Conservation (phyloP, 441 rosid genomes). For the Lepidium campestre region DNA sequence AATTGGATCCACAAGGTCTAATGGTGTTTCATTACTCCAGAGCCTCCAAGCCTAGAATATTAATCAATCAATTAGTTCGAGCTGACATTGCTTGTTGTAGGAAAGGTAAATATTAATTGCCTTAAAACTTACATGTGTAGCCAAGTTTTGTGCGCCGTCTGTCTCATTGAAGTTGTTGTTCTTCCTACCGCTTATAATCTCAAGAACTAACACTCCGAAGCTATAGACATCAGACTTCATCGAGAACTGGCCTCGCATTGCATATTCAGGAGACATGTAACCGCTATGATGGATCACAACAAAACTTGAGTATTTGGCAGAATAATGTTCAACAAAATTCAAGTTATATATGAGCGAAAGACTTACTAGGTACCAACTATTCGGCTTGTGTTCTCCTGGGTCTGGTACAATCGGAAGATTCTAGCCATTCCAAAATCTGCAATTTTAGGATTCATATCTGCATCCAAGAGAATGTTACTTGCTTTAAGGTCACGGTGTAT, state of each 20-base stretch:
- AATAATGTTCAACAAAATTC: neutral
- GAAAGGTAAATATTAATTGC: no score
- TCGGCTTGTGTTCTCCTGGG: slow-evolving; percentile 28
- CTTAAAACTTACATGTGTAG: no score
- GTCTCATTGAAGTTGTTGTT: neutral
- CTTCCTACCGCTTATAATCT: slow-evolving; percentile 35
- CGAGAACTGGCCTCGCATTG: slow-evolving; percentile 33
- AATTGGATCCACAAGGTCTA: no score
- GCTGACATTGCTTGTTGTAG: no score
- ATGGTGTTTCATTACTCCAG: no score
- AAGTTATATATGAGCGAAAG: neutral
- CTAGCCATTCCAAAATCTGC: slow-evolving; percentile 58
- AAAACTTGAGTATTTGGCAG: neutral
- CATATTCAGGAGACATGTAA: slow-evolving; percentile 42
- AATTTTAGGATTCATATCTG: slow-evolving; percentile 37
- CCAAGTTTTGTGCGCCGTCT: no score
- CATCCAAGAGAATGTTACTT: slow-evolving; percentile 38
- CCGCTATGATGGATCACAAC: slow-evolving; percentile 26
- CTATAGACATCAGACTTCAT: slow-evolving; percentile 41
- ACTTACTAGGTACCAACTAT: slow-evolving; percentile 50
- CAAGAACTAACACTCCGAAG: slow-evolving; percentile 38
- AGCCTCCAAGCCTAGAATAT: no score
- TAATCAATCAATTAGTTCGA: no score
- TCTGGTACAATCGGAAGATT: slow-evolving; percentile 31
- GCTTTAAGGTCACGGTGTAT: slow-evolving; percentile 54